Evolutionary conservation across 306 rosid species (phyloP), one percentile per base, ranked within the genome.

Genomic region (Gleditsia sinensis): DNA sequence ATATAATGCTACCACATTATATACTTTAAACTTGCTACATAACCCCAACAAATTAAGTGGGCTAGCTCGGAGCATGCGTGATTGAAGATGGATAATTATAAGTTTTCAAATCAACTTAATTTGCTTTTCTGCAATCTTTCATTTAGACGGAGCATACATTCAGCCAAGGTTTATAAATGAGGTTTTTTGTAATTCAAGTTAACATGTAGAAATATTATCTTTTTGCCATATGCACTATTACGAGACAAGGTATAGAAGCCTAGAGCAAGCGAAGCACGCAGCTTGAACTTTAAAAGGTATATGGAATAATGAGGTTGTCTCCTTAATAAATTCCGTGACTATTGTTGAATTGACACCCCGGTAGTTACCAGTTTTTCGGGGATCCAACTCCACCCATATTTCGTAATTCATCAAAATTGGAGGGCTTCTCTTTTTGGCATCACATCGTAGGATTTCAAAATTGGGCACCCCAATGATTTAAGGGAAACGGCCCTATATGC

Each of bases 351-450:
- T 69, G 73, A 24, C 75, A 33, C 13, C 1, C 14, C 1, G 17
- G 40, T 62, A 34, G 65, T 69, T 77, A 50, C 37, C 76, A 60
- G 19, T 49, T 14, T 27, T 66, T 57, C 14, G 3, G 33, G 55
- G 27, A 27, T 60, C 4, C 69, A 16, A 48, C 24, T 65, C 32
- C 20, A 2, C 32, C 2, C 37, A 25, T 45, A 27, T 54, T 40
- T 74, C 1, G 19, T 39, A n/a, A n/a, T 64, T 23, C 68, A 1
- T 40, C 62, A 55, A 45, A 14, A 14, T 66, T 45, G 64, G 14
- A 46, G 64, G 14, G 54, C 57, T 68, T 30, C 75, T 50, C 82
- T 58, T 79, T 79, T 81, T 81, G 85, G 81, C 50, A 71, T 71
- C 25, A 49, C 46, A 46, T 36, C 36, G 51, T 24, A 34, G 54